Evolutionary conservation across 2,329 filamentous ascomycete species (phyloP), one percentile per base, ranked within the genome.

Genomic region (Xylariaceae sp.): DNA sequence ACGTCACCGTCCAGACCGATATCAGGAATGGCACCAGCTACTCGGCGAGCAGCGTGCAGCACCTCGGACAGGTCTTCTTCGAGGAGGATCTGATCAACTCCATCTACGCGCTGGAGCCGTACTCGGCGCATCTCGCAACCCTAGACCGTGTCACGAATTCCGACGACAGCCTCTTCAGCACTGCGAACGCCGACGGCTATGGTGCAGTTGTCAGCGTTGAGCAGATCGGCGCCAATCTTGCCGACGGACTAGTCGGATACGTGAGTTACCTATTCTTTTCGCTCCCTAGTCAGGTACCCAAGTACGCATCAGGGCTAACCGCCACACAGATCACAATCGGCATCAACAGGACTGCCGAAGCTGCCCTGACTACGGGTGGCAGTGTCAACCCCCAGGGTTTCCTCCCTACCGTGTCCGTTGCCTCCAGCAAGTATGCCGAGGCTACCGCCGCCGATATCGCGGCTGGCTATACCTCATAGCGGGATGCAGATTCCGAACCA

Each of bases 51-150:
- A 73, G 70, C 40, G 74, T 80, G 47, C 77, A 79, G 1, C 80
- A 85, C 67, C 76, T 84, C 23, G 81, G 81, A n/a, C 81, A 85
- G 65, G 69, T 84, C 53, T 85, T 82, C 74, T 80, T 83, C 64
- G 80, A 84, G 65, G 77, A 83, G 61, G 73, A 75, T 60, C 75
- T 85, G 21, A 74, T 81, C 54, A 56, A 66, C 14, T 57, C 71
- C 23, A 79, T 84, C 48, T 77, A 81, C 50, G 66, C 66, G n/a
- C 73, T 70, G 0, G 57, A 66, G 0, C 81, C 81, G 1, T 78
- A 79, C 65, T 64, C 57, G 9, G 23, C 23, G 4, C 23, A 26
- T 7, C 64, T 62, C 45, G 78, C 78, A 63, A 73, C 68, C 1
- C 73, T 76, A 57, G 54, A 59, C 0, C 32, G 76, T 20, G 82